These are phyloP conservation scores for Mallotus repandus DNA, from an alignment of 441 rosid genomes.

Conservation along the genomic window DNA sequence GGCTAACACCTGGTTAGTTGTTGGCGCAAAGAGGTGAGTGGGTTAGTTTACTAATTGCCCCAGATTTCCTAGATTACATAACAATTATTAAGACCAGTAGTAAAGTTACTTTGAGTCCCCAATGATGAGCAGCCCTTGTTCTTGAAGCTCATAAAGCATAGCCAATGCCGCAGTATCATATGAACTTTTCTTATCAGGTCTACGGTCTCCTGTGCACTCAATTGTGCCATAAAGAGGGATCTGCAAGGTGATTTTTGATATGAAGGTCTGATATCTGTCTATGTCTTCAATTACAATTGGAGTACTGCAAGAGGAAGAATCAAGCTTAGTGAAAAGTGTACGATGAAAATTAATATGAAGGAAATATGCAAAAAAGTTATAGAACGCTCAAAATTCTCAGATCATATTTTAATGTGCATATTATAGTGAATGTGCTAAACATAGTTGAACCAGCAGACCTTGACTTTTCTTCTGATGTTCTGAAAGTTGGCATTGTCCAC, in stretches of 20 bases:
- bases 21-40: background rate
- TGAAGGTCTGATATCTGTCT: constrained; percentile 51
- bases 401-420: background rate
- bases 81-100: background rate
- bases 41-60: background rate
- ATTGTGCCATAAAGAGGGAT: constrained; percentile 49
- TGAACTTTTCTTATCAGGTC: constrained; percentile 85
- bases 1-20: background rate
- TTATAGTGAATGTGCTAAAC: background rate
- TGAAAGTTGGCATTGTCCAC: constrained; percentile 72
- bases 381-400: background rate
- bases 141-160: constrained; percentile 60
- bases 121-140: constrained; percentile 48
- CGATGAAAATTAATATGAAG: background rate
- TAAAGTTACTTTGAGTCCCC: background rate
- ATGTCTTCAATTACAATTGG: constrained; percentile 49
- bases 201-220: constrained; percentile 56
- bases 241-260: constrained; percentile 48
- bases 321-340: constrained; percentile 2
- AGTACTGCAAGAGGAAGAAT: constrained; percentile 40
- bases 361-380: background rate
- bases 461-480: constrained; percentile 52
- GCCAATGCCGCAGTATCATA: constrained; percentile 72
- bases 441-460: constrained; percentile 32
- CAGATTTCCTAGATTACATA: background rate